These are phyloP conservation scores for Neopestalotiopsis clavispora DNA, from an alignment of 2,329 filamentous ascomycete species.

Conservation along the genomic window DNA sequence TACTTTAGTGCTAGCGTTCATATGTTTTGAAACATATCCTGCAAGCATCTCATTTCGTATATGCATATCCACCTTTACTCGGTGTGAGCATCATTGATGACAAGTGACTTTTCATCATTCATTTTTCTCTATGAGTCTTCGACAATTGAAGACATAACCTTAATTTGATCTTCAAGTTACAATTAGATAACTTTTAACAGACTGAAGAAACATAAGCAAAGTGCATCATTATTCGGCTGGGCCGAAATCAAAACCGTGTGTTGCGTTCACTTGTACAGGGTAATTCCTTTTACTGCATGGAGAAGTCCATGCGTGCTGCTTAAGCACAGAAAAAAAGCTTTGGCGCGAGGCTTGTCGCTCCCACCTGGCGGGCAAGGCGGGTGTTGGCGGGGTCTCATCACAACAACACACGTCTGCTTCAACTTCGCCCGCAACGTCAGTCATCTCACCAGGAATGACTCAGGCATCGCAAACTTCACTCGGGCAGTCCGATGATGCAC, in stretches of 20 bases:
- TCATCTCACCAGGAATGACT: not conserved
- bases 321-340: not conserved
- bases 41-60: not conserved
- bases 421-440: not conserved
- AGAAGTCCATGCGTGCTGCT: not conserved
- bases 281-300: not conserved
- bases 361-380: not conserved
- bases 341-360: not conserved
- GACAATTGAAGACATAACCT: no score
- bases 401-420: slow-evolving; percentile 11
- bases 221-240: not conserved
- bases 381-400: not conserved
- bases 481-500: no score
- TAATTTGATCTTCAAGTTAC: no score
- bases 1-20: no score
- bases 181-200: no score
- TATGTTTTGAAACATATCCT: not conserved
- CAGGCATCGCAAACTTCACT: not conserved
- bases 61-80: not conserved
- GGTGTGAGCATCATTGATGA: no score
- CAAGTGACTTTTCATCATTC: not conserved
- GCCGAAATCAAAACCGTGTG: not conserved
- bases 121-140: not conserved
- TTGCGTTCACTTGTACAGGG: not conserved
- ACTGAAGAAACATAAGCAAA: not conserved